A percentile compares a stretch with the other conserved stretches of the same genome.
These are phyloP conservation scores for Tetrastigma voinierianum DNA, from an alignment of 164 flowering plant genomes.

Conservation along the genomic window DNA sequence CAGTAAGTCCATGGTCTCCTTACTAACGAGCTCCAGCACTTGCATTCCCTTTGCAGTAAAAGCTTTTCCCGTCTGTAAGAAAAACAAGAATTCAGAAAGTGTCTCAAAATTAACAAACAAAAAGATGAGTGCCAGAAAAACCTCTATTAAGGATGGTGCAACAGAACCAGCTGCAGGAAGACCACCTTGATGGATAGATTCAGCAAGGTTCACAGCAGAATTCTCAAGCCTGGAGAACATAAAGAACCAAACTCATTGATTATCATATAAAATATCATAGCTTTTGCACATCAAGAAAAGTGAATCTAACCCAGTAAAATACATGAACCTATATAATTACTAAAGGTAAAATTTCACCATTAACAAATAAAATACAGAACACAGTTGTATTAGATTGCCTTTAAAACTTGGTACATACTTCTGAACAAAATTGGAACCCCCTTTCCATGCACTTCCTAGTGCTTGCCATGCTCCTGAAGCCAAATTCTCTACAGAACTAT, in stretches of 20 bases:
- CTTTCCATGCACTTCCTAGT: constrained; percentile 85
- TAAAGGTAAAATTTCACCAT: no score
- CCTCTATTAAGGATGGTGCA: constrained; percentile 87
- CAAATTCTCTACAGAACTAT: constrained; percentile 81
- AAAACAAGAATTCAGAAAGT: constrained; percentile 13
- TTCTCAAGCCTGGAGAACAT: constrained; percentile 64
- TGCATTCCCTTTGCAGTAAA: constrained; percentile 89
- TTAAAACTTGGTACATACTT: constrained; percentile 49
- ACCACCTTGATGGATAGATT: constrained; percentile 65
- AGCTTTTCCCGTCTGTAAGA: constrained; percentile 82
- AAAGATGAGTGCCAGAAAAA: constrained; percentile 17
- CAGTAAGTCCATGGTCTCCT: constrained; percentile 91
- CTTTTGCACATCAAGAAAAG: not conserved
- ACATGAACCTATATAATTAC: not conserved
- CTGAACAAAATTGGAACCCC: constrained; percentile 68
- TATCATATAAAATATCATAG: not conserved
- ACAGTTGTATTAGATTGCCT: not conserved
- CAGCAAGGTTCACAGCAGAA: constrained; percentile 75
- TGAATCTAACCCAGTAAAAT: not conserved
- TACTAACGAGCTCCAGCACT: constrained; percentile 88
- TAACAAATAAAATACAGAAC: no score
- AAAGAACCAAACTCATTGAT: not conserved
- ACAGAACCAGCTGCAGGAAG: constrained; percentile 60
- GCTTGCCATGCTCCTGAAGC: constrained; percentile 99
- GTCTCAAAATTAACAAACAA: not conserved